Conservation (phyloP, 1,284 basidiomycete genomes). For the Laetiporus sulphureus region DNA sequence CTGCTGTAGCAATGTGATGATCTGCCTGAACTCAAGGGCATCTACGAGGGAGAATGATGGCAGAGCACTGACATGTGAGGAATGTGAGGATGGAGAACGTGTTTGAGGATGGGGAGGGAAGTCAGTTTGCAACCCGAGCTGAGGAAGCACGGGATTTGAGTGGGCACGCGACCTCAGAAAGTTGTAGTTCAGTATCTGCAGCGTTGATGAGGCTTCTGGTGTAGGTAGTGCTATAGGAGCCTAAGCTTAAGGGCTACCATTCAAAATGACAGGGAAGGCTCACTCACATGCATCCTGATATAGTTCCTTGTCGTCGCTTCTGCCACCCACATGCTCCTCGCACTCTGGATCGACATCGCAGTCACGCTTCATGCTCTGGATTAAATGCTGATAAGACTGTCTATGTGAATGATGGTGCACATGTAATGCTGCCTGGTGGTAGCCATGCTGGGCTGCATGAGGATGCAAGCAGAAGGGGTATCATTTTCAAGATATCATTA, state of each 20-base stretch:
- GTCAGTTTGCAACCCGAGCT: constrained; percentile 33
- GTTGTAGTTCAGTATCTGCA: too few relatives aligned
- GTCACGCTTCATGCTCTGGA: constrained; percentile 36
- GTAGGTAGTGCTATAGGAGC: too few relatives aligned
- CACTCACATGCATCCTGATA: too few relatives aligned
- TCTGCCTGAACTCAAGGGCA: constrained; percentile 89
- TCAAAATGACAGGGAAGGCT: too few relatives aligned
- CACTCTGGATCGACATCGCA: constrained; percentile 31
- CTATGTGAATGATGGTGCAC: constrained; percentile 56
- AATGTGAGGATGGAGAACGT: constrained; percentile 31
- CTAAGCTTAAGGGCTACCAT: too few relatives aligned
- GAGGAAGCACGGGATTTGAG: constrained; percentile 34
- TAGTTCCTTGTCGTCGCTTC: constrained; percentile 10
- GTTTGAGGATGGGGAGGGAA: constrained; percentile 31
- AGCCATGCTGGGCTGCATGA: constrained; percentile 12
- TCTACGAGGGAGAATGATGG: constrained; percentile 88
- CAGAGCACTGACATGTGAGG: constrained; percentile 40
- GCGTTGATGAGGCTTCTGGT: too few relatives aligned
- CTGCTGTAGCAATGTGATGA: constrained; percentile 73
- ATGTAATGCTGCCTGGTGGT: constrained; percentile 13
- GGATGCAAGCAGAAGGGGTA: constrained; percentile 31
- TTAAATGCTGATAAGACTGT: constrained; percentile 59
- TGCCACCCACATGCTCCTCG: constrained; percentile 13
- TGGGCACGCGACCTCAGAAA: constrained; percentile 28
- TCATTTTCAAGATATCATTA: constrained; percentile 30